Percentiles rank a stretch among this genome's conserved stretches.
These are phyloP conservation scores for Agapanthus africanus DNA, from an alignment of 106 monocot genomes.

Conservation along the genomic window DNA sequence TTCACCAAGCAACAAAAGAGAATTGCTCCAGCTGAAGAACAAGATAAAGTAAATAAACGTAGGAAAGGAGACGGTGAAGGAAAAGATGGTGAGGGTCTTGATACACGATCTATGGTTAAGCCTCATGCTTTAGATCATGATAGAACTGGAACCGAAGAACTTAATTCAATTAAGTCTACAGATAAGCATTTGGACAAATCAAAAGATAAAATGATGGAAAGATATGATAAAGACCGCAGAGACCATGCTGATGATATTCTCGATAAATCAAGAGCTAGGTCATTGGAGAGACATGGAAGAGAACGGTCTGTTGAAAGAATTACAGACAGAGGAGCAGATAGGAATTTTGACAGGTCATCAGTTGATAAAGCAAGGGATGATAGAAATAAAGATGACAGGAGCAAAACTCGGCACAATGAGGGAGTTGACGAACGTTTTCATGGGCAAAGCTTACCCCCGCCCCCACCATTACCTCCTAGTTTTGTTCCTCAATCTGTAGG, in stretches of 20 bases:
- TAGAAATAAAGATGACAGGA: slow-evolving; percentile 33
- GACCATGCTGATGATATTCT: slow-evolving; percentile 54
- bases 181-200: slow-evolving; percentile 46
- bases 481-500: slow-evolving; percentile 86
- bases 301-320: slow-evolving; percentile 69
- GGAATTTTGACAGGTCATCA: slow-evolving; percentile 32
- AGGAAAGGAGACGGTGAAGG: slow-evolving; percentile 63
- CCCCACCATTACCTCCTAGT: slow-evolving; percentile 80
- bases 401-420: slow-evolving; percentile 54
- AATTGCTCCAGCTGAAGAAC: slow-evolving; percentile 44
- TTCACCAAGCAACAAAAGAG: slow-evolving; percentile 53
- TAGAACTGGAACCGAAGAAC: slow-evolving; percentile 44
- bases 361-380: slow-evolving; percentile 68
- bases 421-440: slow-evolving; percentile 57
- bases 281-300: slow-evolving; percentile 61
- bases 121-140: slow-evolving; percentile 43
- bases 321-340: slow-evolving; percentile 59
- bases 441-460: slow-evolving; percentile 83
- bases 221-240: slow-evolving; percentile 59
- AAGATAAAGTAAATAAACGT: slow-evolving; percentile 67
- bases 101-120: slow-evolving; percentile 26
- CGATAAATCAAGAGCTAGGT: slow-evolving; percentile 69
- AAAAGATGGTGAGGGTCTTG: slow-evolving; percentile 32
- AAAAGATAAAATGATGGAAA: slow-evolving; percentile 57
- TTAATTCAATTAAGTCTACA: slow-evolving; percentile 20